Conservation (phyloP, 1,284 basidiomycete species). For the Phylloporus sp. region DNA sequence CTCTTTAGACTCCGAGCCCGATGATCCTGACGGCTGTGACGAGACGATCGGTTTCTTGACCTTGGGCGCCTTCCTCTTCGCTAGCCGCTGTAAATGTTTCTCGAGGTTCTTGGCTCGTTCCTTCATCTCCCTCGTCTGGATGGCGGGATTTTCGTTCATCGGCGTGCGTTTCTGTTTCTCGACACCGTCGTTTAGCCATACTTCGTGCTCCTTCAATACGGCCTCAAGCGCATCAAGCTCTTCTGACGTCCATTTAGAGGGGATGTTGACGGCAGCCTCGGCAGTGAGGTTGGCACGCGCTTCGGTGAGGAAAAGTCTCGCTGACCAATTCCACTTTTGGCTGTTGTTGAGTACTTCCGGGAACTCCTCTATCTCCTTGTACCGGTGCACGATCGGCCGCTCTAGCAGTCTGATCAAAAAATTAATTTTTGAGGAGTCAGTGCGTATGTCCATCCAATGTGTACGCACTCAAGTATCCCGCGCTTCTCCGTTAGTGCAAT, state of each 20-base stretch:
- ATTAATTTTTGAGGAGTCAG: constrained; percentile 19
- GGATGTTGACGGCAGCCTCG: constrained; percentile 58
- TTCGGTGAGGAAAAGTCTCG: constrained; percentile 80
- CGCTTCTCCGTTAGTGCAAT: constrained; percentile 75
- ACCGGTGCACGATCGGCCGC: constrained; percentile 81
- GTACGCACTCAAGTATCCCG: constrained; percentile 76
- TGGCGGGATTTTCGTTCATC: constrained; percentile 79
- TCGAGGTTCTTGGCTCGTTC: constrained; percentile 81
- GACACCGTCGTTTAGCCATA: constrained; percentile 80
- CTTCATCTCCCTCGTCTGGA: constrained; percentile 83
- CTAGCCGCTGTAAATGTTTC: constrained; percentile 68
- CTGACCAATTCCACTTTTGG: constrained; percentile 82
- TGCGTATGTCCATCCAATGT: neutral
- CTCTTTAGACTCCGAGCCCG: constrained; percentile 24
- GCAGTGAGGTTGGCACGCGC: constrained; percentile 74
- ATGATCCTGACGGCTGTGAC: constrained; percentile 17
- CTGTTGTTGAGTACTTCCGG: constrained; percentile 75
- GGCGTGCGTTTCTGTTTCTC: constrained; percentile 78
- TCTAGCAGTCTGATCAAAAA: constrained; percentile 66
- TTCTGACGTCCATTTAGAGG: constrained; percentile 80
- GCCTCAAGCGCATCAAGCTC: constrained; percentile 80
- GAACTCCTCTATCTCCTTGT: constrained; percentile 84
- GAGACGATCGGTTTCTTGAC: constrained; percentile 45
- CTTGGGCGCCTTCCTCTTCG: constrained; percentile 67
- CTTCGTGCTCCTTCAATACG: constrained; percentile 75